Evolutionary conservation across 129 eudicot species (phyloP).

Genomic region (Escallonia rubra): DNA sequence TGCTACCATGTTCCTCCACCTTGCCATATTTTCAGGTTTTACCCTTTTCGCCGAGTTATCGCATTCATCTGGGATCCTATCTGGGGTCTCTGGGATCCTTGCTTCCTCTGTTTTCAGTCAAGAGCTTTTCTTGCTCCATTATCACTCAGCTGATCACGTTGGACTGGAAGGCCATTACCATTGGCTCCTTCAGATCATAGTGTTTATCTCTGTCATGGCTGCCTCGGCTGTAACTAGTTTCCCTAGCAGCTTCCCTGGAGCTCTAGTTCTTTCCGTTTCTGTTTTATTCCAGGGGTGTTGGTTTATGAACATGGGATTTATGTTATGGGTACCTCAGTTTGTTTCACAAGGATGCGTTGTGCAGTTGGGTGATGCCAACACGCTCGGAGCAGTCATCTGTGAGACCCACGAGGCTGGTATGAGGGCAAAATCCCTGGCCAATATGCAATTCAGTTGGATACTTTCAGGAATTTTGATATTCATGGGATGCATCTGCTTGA

Average conservation of each 20-base stretch:
- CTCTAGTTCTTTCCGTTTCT: slow-evolving; percentile 62
- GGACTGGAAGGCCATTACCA: slow-evolving; percentile 96
- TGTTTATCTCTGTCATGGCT: slow-evolving; percentile 48
- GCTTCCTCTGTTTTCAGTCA: slow-evolving; percentile 75
- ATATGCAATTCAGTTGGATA: slow-evolving; percentile 90
- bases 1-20: slow-evolving; percentile 77
- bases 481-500: slow-evolving; percentile 33
- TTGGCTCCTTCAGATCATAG: slow-evolving; percentile 77
- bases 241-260: slow-evolving; percentile 51
- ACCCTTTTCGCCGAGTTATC: slow-evolving; percentile 46
- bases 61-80: slow-evolving; percentile 31
- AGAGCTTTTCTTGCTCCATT: slow-evolving; percentile 76
- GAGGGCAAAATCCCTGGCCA: slow-evolving; percentile 72
- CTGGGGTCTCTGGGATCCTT: slow-evolving; percentile 55
- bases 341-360: slow-evolving; percentile 58
- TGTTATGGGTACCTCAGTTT: slow-evolving; percentile 67
- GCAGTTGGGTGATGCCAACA: slow-evolving; percentile 28
- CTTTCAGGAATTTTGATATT: slow-evolving; percentile 53
- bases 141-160: slow-evolving; percentile 76
- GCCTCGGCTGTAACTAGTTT: slow-evolving; percentile 36
- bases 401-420: slow-evolving; percentile 46
- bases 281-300: slow-evolving; percentile 79
- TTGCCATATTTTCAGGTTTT: slow-evolving; percentile 52
- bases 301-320: slow-evolving; percentile 78
- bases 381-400: slow-evolving; percentile 66